These are phyloP conservation scores for Zasmidium angulare DNA, from an alignment of 2,329 filamentous ascomycete species.

Conservation along the genomic window DNA sequence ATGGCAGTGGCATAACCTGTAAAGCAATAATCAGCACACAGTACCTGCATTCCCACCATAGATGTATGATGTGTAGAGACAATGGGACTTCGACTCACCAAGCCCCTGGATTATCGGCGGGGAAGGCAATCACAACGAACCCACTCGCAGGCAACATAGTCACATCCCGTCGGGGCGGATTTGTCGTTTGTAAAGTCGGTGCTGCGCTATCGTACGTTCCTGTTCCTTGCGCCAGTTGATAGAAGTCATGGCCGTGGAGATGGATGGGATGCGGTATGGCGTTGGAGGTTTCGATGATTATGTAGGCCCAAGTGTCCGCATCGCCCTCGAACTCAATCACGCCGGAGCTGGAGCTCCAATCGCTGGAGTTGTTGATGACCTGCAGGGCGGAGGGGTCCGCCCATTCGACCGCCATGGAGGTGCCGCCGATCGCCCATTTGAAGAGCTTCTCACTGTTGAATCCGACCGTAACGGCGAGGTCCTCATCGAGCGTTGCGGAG, in stretches of 20 bases:
- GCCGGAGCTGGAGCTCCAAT: conserved; percentile 35
- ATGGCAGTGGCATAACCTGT: conserved; percentile 21
- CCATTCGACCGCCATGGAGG: conserved; percentile 41
- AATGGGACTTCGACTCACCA: conserved; percentile 32
- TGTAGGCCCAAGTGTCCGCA: conserved; percentile 33
- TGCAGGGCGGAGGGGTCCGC: conserved; percentile 40
- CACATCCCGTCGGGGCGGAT: conserved; percentile 35
- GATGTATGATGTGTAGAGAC: too few species aligned
- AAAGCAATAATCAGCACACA: neutral
- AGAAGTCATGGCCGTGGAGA: conserved; percentile 49
- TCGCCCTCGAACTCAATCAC: conserved; percentile 27
- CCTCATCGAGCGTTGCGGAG: conserved; percentile 10
- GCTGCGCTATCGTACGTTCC: conserved; percentile 36
- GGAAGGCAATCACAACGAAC: conserved; percentile 35
- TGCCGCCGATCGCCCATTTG: conserved; percentile 36
- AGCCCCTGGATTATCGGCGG: conserved; percentile 35
- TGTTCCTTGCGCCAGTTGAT: conserved; percentile 39
- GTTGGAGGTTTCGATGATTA: conserved; percentile 41
- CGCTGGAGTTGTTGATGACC: conserved; percentile 33
- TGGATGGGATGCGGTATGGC: conserved; percentile 42
- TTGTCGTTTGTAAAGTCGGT: conserved; percentile 32
- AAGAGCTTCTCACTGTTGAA: conserved; percentile 35
- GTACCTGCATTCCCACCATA: too few species aligned
- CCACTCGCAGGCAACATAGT: conserved; percentile 34
- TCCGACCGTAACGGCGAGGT: conserved; percentile 30